Evolutionary conservation across 148 eudicot genomes (phyloP).

Genomic region (Fagopyrum esculentum): DNA sequence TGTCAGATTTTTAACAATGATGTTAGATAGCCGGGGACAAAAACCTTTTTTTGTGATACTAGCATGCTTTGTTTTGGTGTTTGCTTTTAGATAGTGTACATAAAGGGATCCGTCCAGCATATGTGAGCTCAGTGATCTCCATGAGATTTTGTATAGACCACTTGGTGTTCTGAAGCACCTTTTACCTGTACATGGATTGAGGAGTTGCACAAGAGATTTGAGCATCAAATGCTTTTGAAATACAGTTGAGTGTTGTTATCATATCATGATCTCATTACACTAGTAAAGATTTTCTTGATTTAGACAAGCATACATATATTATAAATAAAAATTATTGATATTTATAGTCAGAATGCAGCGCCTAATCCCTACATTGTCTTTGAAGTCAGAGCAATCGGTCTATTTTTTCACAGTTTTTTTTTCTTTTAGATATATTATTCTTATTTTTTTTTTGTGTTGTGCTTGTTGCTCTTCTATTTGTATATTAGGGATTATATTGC

Average conservation of each 20-base stretch:
- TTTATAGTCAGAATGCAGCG: background rate
- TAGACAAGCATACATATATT: background rate
- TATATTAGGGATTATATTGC: background rate
- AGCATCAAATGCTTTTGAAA: background rate
- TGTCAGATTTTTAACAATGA: background rate
- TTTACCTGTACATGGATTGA: background rate
- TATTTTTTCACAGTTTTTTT: background rate
- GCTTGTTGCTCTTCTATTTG: background rate
- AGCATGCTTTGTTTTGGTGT: background rate
- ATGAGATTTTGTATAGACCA: background rate
- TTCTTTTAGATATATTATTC: background rate
- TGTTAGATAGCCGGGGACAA: background rate
- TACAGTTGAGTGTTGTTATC: background rate
- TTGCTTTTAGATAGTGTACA: background rate
- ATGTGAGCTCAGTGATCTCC: background rate
- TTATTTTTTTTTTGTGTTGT: background rate
- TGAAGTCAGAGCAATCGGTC: background rate
- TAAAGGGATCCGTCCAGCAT: background rate
- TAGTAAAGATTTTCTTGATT: background rate
- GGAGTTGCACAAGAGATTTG: background rate
- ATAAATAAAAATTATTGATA: background rate
- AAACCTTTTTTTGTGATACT: background rate
- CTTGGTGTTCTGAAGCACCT: background rate
- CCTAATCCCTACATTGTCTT: background rate
- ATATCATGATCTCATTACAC: background rate